Evolutionary conservation across 257 asterid species (phyloP).

Genomic region (Solanum bukasovii): DNA sequence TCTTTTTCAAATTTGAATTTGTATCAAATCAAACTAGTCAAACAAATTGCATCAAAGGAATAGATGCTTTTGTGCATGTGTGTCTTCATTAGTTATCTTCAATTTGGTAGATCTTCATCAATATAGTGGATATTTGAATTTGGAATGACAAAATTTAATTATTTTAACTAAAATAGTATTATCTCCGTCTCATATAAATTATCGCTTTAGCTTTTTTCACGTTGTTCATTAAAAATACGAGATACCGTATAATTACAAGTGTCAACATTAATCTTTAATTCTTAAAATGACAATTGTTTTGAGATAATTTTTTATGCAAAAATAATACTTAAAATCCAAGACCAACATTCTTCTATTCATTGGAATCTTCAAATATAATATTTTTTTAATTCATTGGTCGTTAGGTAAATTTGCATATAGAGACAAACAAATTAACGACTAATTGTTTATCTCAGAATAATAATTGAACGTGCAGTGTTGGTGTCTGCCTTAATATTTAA

Average conservation of each 20-base stretch:
- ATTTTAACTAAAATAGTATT: background rate
- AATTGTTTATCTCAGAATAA: background rate
- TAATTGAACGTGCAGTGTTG: background rate
- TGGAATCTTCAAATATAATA: background rate
- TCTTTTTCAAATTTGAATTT: background rate
- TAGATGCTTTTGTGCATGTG: background rate
- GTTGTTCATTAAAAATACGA: background rate
- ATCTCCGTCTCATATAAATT: background rate
- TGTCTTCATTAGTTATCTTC: background rate
- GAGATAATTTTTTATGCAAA: background rate
- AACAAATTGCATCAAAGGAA: background rate
- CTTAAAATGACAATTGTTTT: background rate
- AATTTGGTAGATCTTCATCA: background rate
- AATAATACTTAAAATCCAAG: background rate
- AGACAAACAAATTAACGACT: background rate
- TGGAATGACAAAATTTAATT: background rate
- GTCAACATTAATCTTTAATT: background rate
- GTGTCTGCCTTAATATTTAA: background rate
- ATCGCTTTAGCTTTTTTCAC: too few relatives aligned
- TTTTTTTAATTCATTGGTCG: background rate
- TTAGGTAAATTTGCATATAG: background rate
- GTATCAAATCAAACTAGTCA: background rate
- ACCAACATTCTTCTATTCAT: background rate
- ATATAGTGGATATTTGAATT: background rate
- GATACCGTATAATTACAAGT: background rate